Evolutionary conservation across 305 asterid genomes (phyloP).

Genomic region (Rubia peregrina): DNA sequence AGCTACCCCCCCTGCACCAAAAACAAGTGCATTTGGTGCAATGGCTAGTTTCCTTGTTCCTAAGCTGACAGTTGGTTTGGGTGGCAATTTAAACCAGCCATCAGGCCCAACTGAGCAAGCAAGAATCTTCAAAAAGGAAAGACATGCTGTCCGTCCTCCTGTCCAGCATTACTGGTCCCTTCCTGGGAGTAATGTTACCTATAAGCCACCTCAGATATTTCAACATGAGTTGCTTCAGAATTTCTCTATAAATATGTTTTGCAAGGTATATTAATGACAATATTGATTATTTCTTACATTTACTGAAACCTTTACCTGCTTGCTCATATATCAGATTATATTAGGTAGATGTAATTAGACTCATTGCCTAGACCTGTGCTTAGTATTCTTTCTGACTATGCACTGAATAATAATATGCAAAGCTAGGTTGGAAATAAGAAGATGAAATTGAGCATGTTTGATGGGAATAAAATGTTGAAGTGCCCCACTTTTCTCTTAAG

Average conservation of each 20-base stretch:
- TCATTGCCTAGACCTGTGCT: neutral
- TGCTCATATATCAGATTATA: neutral
- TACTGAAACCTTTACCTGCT: conserved; percentile 10
- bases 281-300: neutral
- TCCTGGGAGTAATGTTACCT: conserved; percentile 48
- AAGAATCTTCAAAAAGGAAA: conserved; percentile 57
- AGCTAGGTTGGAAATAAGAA: conserved; percentile 2
- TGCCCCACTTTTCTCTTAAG: neutral
- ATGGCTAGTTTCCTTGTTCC: conserved; percentile 97
- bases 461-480: too few species aligned
- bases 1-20: conserved; percentile 48
- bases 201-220: conserved; percentile 77
- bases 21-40: conserved; percentile 83
- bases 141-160: conserved; percentile 96
- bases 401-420: neutral
- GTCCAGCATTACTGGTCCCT: conserved; percentile 95
- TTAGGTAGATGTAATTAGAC: neutral
- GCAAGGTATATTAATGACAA: conserved; percentile 56
- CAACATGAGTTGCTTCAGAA: conserved; percentile 98
- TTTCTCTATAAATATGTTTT: conserved; percentile 89
- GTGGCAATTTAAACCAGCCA: conserved; percentile 55
- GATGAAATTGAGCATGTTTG: neutral
- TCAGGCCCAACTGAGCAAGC: conserved; percentile 57
- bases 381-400: neutral
- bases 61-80: conserved; percentile 69